phyloP scores from a whole-genome alignment of 176 grass and related monocot genomes.

The Tillandsia fasciculata region DNA sequence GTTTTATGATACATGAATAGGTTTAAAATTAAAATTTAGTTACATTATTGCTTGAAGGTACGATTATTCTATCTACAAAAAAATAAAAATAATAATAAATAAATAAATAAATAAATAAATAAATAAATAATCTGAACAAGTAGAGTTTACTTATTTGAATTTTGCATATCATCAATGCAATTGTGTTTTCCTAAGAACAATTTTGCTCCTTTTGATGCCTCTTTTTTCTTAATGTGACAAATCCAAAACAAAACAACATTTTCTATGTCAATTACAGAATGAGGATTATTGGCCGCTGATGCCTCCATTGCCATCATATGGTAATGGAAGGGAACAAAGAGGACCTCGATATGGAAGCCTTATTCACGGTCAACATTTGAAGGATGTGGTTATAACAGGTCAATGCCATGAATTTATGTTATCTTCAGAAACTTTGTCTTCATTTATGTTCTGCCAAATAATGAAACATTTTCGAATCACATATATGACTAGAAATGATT shows the following conservation, averaged over 20 bases:
- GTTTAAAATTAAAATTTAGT: no score
- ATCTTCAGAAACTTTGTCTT: not conserved
- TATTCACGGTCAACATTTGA: constrained; percentile 91
- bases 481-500: no score
- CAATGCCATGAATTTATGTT: not conserved
- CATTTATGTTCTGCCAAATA: not conserved
- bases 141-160: no score
- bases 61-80: no score
- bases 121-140: not conserved
- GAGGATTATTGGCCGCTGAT: constrained; percentile 72
- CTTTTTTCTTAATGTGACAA: not conserved
- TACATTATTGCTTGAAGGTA: no score
- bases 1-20: no score
- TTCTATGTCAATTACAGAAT: constrained; percentile 43
- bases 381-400: constrained; percentile 87
- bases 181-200: not conserved
- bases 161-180: no score
- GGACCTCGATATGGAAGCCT: constrained; percentile 82
- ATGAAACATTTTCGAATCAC: not conserved
- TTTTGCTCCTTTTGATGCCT: not conserved
- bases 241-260: constrained; percentile 2
- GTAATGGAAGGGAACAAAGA: constrained; percentile 82
- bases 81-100: not conserved
- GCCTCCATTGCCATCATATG: constrained; percentile 81
- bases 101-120: no score